Evolutionary conservation across 805 yeast species (phyloP).

Genomic region (Ogataea sp.): DNA sequence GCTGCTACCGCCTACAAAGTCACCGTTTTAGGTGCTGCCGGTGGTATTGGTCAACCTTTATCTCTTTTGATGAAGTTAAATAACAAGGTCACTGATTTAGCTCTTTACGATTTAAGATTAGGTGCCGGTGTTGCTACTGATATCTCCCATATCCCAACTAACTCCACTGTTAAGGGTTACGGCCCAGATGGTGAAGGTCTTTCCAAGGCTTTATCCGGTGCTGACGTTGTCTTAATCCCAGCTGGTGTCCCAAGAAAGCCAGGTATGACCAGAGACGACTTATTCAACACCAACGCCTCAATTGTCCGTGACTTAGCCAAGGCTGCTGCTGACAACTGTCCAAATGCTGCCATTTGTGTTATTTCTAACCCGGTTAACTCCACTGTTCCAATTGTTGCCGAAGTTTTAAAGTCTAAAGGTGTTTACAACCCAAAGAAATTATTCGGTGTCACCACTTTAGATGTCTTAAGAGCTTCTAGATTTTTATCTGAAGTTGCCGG

Average conservation of each 20-base stretch:
- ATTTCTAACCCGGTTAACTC: conserved; percentile 97
- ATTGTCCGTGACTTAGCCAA: conserved; percentile 90
- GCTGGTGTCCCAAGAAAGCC: conserved; percentile 99
- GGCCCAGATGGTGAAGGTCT: conserved; percentile 74
- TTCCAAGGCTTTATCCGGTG: conserved; percentile 59
- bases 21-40: conserved; percentile 76
- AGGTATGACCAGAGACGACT: conserved; percentile 97
- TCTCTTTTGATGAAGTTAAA: conserved; percentile 79
- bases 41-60: conserved; percentile 94
- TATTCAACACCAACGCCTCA: conserved; percentile 93
- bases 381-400: conserved; percentile 93
- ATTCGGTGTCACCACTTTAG: conserved; percentile 95
- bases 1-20: conserved; percentile 67
- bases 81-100: conserved; percentile 78
- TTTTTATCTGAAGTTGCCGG: conserved; percentile 62
- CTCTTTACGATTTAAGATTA: conserved; percentile 82
- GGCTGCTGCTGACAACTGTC: conserved; percentile 73
- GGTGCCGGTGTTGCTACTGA: conserved; percentile 98
- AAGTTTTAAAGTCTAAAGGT: conserved; percentile 77
- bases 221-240: conserved; percentile 87
- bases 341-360: conserved; percentile 74
- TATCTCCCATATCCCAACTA: conserved; percentile 87
- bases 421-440: conserved; percentile 87
- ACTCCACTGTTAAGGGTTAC: conserved; percentile 82
- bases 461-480: conserved; percentile 82